phyloP scores from a whole-genome alignment of 2,329 filamentous ascomycete species.

The Verruconis gallopava region DNA sequence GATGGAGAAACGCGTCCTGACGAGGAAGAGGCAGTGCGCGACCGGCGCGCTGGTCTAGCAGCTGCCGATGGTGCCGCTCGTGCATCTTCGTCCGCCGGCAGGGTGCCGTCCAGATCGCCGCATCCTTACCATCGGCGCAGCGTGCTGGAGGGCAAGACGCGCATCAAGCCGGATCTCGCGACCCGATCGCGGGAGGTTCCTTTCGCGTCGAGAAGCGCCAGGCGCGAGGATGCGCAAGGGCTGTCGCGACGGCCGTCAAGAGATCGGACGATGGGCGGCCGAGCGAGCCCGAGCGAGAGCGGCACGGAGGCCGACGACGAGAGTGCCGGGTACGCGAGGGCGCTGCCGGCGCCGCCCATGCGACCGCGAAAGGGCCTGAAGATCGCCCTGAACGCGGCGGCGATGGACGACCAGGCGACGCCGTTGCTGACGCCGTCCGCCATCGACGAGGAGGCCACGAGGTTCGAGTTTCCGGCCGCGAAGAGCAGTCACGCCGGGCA shows the following conservation, averaged over 20 bases:
- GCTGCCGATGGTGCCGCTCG: no score
- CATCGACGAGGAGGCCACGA: slow-evolving; percentile 33
- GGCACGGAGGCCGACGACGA: slow-evolving; percentile 95
- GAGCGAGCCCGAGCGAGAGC: slow-evolving; percentile 55
- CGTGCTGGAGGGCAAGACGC: background rate
- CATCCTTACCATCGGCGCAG: slow-evolving; percentile 8
- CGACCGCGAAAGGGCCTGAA: slow-evolving; percentile 65
- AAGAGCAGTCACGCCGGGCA: slow-evolving; percentile 11
- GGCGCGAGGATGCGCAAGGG: no score
- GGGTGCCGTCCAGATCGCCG: slow-evolving; percentile 6
- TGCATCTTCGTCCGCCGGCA: background rate
- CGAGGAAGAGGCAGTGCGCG: no score
- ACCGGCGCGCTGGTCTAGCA: no score
- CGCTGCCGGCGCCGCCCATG: slow-evolving; percentile 65
- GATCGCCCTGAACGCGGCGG: slow-evolving; percentile 24
- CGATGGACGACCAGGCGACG: slow-evolving; percentile 22
- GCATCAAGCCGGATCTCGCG: background rate
- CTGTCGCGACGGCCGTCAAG: background rate
- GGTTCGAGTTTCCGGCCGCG: slow-evolving; percentile 13
- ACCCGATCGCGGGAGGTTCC: background rate
- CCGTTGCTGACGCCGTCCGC: slow-evolving; percentile 34
- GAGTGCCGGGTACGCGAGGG: slow-evolving; percentile 58
- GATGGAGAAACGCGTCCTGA: no score
- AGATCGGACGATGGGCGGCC: background rate
- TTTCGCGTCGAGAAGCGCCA: no score